These are phyloP conservation scores for Fremontodendron californicum DNA, from an alignment of 345 rosid genomes.

Conservation along the genomic window DNA sequence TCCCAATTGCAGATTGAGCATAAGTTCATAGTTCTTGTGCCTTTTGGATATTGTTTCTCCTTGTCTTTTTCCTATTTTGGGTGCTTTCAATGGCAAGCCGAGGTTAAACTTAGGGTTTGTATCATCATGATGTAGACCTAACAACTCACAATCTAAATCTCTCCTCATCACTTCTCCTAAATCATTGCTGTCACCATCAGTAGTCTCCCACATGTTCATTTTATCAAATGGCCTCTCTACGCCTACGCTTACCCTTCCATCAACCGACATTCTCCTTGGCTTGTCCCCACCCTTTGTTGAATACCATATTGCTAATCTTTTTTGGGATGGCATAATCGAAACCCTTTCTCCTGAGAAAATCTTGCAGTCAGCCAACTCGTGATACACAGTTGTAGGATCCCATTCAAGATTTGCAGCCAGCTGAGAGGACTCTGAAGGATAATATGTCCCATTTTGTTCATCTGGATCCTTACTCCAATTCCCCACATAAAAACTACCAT, in stretches of 20 bases:
- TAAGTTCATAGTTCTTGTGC: constrained; percentile 86
- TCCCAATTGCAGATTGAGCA: constrained; percentile 88
- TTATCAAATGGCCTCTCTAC: constrained; percentile 66
- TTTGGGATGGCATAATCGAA: constrained; percentile 74
- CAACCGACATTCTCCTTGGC: constrained; percentile 69
- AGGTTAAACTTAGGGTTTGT: constrained; percentile 25
- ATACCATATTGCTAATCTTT: constrained; percentile 71
- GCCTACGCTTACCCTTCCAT: constrained; percentile 82
- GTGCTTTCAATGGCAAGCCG: constrained; percentile 51
- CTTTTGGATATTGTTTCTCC: constrained; percentile 90
- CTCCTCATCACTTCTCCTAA: constrained; percentile 27
- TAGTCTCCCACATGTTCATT: constrained; percentile 63
- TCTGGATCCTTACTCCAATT: constrained; percentile 77
- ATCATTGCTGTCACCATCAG: constrained; percentile 28
- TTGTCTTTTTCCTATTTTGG: constrained; percentile 62
- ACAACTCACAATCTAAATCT: constrained; percentile 43
- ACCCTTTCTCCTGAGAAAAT: constrained; percentile 67
- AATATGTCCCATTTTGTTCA: constrained; percentile 75
- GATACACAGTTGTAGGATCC: constrained; percentile 63
- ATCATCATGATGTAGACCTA: constrained; percentile 40
- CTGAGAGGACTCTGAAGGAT: constrained; percentile 49
- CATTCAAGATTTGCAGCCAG: constrained; percentile 42
- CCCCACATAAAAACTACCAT: constrained; percentile 80
- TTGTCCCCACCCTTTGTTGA: constrained; percentile 58
- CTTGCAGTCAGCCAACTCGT: constrained; percentile 30